Evolutionary conservation across 1,139 yeast species (phyloP).

Genomic region (Suhomyces terraborum): DNA sequence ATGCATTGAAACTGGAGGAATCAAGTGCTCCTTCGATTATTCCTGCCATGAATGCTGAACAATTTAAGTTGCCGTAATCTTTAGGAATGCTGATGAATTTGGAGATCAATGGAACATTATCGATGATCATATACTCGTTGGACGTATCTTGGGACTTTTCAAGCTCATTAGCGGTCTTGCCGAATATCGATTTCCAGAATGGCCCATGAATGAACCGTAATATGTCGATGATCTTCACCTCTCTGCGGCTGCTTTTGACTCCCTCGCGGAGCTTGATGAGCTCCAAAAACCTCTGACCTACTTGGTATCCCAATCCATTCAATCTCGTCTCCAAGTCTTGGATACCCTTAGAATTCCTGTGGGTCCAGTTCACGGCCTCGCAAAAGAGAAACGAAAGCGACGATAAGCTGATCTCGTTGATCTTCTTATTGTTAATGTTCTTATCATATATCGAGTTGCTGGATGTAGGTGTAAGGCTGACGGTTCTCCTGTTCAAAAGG

Average conservation of each 20-base stretch:
- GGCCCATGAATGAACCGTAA: constrained; percentile 81
- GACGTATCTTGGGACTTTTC: constrained; percentile 83
- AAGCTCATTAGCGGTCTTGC: constrained; percentile 79
- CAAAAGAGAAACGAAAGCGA: constrained; percentile 71
- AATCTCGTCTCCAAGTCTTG: constrained; percentile 76
- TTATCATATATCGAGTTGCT: constrained; percentile 62
- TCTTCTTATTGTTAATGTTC: constrained; percentile 59
- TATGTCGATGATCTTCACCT: constrained; percentile 70
- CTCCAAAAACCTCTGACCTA: constrained; percentile 49
- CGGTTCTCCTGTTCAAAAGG: constrained; percentile 36
- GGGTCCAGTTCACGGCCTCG: constrained; percentile 71
- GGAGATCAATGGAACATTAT: constrained; percentile 74
- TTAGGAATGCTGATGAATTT: constrained; percentile 79
- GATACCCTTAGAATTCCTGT: constrained; percentile 64
- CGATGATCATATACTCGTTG: constrained; percentile 85
- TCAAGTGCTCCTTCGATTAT: constrained; percentile 88
- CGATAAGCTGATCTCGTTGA: constrained; percentile 66
- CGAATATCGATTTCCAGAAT: constrained; percentile 83
- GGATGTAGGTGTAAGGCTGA: constrained; percentile 36
- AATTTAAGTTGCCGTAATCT: constrained; percentile 76
- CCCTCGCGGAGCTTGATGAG: constrained; percentile 54
- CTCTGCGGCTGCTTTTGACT: constrained; percentile 66
- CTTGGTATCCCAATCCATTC: constrained; percentile 74
- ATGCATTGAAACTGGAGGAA: constrained; percentile 75
- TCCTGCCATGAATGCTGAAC: constrained; percentile 89